Conservation (phyloP, 805 yeast genomes). For the Metschnikowia rubicola region DNA sequence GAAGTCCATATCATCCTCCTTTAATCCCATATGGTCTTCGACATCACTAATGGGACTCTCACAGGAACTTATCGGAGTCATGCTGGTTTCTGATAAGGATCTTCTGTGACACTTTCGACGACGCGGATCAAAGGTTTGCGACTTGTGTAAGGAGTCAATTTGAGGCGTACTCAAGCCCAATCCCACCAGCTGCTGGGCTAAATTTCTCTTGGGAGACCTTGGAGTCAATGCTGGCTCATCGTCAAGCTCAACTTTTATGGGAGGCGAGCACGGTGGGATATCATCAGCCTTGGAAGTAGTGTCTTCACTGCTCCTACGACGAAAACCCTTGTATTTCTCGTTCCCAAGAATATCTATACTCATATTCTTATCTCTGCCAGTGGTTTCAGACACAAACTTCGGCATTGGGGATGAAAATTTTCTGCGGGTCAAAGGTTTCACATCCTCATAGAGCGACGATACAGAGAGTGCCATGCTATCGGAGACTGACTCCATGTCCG, state of each 20-base stretch:
- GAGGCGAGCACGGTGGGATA: conserved; percentile 1
- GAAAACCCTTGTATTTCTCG: conserved; percentile 40
- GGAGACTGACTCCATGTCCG: conserved; percentile 25
- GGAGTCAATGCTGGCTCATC: conserved; percentile 26
- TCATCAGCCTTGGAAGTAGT: conserved; percentile 3
- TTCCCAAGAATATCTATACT: conserved; percentile 27
- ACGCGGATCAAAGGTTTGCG: conserved; percentile 15
- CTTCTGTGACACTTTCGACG: conserved; percentile 18
- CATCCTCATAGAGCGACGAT: conserved; percentile 11
- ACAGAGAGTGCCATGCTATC: conserved; percentile 7
- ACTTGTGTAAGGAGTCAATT: not conserved
- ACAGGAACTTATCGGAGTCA: conserved; percentile 3
- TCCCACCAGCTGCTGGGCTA: conserved; percentile 8
- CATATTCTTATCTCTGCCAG: conserved; percentile 14
- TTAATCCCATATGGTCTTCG: conserved; percentile 5
- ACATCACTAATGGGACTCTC: conserved; percentile 10
- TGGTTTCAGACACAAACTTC: not conserved
- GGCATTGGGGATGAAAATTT: conserved; percentile 9
- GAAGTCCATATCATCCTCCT: conserved; percentile 13
- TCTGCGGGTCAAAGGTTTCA: conserved; percentile 24
- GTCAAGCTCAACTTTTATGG: conserved; percentile 8
- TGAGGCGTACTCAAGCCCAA: conserved; percentile 1
- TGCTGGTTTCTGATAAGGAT: conserved; percentile 11
- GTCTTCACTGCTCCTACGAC: conserved; percentile 27
- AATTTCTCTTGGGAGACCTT: conserved; percentile 23